Evolutionary conservation across 257 asterid species (phyloP).

Genomic region (Fraxinus cuspidata): DNA sequence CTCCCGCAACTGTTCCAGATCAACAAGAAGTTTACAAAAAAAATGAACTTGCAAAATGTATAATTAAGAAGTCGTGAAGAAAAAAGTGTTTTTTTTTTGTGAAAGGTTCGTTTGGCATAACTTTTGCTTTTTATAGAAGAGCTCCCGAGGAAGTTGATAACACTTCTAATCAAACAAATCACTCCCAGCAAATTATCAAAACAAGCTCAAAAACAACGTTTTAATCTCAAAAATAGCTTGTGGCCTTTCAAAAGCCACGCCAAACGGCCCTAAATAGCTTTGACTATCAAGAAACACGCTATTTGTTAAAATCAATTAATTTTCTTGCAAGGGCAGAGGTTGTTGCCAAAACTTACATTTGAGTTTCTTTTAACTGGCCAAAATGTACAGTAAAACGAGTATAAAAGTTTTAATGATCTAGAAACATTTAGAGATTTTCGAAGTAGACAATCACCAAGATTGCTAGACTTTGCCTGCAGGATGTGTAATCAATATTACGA

Average conservation of each 20-base stretch:
- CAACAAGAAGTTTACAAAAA: slow-evolving; percentile 6
- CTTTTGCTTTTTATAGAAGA: too few relatives aligned
- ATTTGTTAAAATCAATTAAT: background rate
- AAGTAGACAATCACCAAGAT: background rate
- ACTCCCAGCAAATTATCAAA: too few relatives aligned
- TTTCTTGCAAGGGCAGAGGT: background rate
- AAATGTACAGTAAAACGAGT: background rate
- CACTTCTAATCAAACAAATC: too few relatives aligned
- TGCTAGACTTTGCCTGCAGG: background rate
- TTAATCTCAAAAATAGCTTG: too few relatives aligned
- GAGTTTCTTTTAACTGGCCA: background rate
- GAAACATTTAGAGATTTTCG: background rate
- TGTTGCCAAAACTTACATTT: background rate
- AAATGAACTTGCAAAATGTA: background rate
- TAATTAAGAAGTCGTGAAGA: background rate
- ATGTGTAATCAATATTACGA: background rate
- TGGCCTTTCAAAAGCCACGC: too few relatives aligned
- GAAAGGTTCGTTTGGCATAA: background rate
- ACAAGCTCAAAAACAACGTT: too few relatives aligned
- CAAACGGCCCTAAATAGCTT: background rate
- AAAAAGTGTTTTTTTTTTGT: background rate
- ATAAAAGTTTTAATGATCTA: background rate
- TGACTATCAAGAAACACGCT: background rate
- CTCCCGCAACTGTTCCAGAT: slow-evolving; percentile 50
- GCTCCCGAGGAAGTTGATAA: too few relatives aligned